Conservation (phyloP, 2,329 filamentous ascomycete species). For the Fusarium sp. region DNA sequence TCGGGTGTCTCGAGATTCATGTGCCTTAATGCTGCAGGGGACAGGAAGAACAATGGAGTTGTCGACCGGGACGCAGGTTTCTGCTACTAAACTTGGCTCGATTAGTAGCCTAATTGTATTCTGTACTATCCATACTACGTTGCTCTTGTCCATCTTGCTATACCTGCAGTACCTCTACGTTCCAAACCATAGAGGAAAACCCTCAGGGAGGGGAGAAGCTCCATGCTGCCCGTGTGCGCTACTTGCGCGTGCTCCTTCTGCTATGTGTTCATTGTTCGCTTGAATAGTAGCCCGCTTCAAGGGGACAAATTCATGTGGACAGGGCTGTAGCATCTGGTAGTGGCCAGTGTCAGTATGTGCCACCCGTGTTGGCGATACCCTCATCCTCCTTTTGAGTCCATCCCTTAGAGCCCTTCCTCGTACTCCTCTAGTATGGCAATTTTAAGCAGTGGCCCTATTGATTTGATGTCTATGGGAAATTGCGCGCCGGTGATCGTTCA, state of each 20-base stretch:
- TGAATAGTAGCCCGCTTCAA: neutral
- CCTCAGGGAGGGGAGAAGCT: neutral
- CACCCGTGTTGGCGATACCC: neutral
- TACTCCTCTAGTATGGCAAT: no score
- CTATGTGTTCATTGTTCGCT: neutral
- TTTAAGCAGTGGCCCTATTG: no score
- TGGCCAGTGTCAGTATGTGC: neutral
- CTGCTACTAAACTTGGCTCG: neutral
- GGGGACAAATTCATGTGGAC: neutral
- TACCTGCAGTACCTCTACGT: neutral
- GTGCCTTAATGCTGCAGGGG: neutral
- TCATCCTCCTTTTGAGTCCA: neutral
- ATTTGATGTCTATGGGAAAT: neutral
- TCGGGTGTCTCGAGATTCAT: neutral
- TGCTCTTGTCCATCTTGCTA: neutral
- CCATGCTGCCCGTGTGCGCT: neutral
- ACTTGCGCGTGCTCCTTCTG: neutral
- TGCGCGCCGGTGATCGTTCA: neutral
- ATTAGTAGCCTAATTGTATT: neutral
- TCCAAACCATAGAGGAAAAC: neutral
- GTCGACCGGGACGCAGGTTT: neutral
- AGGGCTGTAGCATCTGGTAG: neutral
- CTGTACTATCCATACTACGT: neutral
- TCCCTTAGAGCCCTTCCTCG: neutral
- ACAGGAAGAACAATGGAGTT: neutral